Base-by-base conservation (phyloP, 2,329 filamentous ascomycete species). In the Lecanicillium sp. region DNA sequence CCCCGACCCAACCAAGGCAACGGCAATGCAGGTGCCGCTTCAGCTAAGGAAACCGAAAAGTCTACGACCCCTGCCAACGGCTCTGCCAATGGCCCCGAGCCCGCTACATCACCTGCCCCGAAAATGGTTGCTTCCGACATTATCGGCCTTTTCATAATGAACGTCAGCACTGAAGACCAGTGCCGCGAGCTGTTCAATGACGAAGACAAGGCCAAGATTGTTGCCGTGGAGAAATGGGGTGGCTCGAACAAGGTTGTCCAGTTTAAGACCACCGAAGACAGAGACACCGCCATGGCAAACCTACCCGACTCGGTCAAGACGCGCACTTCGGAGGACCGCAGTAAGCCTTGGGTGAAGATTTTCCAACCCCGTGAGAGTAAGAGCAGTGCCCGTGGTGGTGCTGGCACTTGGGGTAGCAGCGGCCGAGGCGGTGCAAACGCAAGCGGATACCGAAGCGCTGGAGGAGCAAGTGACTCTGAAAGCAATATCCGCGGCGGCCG, bases 131-230 rank as follows among this genome's bases (percentile, higher is more conserved):
- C 72, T 14, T 74, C 87, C 53, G 78, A 75, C 49, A 87, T 83
- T 49, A 82, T 87, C 52, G 90, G 86, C 35, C 75, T 98, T 15
- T 98, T 96, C 61, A 81, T 98, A 44, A 86, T 85, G 66, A 89
- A 89, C 53, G 80, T 89, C 17, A 85, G 81, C 52, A 84, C 77
- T 39, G 86, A 90, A 48, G 86, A 95, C 22, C 85, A 89, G 44
- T 83, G 87, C 28, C 81, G 83, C 41, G 81, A 86, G 25, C 71
- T 95, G 17, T 90, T 98, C 56, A 71, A 78, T 2, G 81, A 92
- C 11, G 86, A 94, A 52, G 87, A 96, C 56, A 81, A 79, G 56
- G 58, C 75, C 22, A 96, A 94, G 66, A 87, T 96, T 47, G 62
- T 77, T 39, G 82, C 81, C 62, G 72, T 90, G 36, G 81, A 87